Evolutionary conservation across 352 stramenopile species (phyloP).

Genomic region (Phytophthora sp.): DNA sequence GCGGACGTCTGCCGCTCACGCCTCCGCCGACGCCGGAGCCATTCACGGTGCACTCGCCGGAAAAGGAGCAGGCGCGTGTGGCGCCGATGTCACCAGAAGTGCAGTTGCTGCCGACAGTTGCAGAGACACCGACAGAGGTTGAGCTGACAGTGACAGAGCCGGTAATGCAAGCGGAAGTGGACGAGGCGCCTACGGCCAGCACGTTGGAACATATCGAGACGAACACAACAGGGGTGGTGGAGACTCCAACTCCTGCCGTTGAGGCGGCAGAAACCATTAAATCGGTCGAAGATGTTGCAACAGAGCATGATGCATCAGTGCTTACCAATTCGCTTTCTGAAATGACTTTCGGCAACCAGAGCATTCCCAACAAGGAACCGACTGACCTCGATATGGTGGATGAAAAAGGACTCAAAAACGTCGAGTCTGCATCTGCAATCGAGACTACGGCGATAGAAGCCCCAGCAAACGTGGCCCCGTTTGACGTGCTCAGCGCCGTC

Average conservation of each 20-base stretch:
- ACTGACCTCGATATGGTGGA: neutral
- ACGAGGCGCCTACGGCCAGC: neutral
- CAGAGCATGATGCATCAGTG: constrained; percentile 5
- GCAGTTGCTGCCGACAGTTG: constrained; percentile 3
- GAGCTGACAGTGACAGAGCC: neutral
- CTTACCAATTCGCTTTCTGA: constrained; percentile 20
- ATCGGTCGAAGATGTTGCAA: too few relatives aligned
- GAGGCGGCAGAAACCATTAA: too few relatives aligned
- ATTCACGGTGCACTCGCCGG: constrained; percentile 30
- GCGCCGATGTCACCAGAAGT: constrained; percentile 8
- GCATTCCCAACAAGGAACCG: neutral
- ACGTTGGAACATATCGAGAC: neutral
- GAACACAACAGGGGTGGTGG: neutral
- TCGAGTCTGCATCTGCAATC: neutral
- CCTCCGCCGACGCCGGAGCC: constrained; percentile 24
- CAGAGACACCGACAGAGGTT: neutral
- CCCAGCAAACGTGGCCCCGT: neutral
- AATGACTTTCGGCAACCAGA: constrained; percentile 22
- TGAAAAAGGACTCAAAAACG: too few relatives aligned
- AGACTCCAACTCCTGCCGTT: neutral
- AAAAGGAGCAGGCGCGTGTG: constrained; percentile 27
- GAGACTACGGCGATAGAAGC: too few relatives aligned
- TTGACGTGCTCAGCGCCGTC: neutral
- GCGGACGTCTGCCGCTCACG: constrained; percentile 27
- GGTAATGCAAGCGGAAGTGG: neutral